phyloP scores from a whole-genome alignment of 139 green algal species.

The Chlamydomonas sp. region DNA sequence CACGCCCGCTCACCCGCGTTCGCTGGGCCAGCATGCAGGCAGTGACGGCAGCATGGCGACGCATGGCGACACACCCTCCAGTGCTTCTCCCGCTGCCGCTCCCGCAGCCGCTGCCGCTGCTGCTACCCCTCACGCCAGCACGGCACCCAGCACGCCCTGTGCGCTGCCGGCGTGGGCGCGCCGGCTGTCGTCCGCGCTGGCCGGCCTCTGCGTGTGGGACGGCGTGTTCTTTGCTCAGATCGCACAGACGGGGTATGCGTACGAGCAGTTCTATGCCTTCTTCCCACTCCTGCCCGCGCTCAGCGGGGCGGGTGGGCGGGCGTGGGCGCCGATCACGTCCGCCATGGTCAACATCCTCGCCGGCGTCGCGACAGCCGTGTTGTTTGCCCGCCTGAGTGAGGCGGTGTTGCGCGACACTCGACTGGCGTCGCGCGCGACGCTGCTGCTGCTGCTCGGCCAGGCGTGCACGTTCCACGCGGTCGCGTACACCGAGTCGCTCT shows the following conservation, averaged over 20 bases:
- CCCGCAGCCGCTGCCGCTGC: too few species aligned
- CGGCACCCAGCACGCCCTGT: neutral
- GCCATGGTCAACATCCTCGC: neutral
- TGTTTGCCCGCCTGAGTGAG: conserved; percentile 14
- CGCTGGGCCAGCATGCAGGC: neutral
- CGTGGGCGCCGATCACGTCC: neutral
- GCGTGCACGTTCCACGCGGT: conserved; percentile 75
- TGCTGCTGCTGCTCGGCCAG: conserved; percentile 72
- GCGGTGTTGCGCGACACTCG: conserved; percentile 31
- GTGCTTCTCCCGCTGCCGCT: too few species aligned
- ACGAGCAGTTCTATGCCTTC: conserved; percentile 87
- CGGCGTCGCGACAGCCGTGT: neutral
- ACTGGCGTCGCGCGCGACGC: conserved; percentile 37
- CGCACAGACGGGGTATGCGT: conserved; percentile 74
- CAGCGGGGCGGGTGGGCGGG: too few species aligned
- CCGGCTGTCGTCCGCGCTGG: neutral
- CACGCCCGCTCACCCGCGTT: too few species aligned
- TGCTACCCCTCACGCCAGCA: too few species aligned
- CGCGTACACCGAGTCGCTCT: conserved; percentile 79
- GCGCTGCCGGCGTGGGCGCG: neutral
- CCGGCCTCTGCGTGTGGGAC: conserved; percentile 66
- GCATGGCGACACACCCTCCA: neutral
- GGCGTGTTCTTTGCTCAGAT: conserved; percentile 71
- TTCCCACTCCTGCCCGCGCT: conserved; percentile 81
- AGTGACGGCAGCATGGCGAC: neutral